Percentiles rank a stretch among this genome's conserved stretches.
These are phyloP conservation scores for Pseudonitzschia multiseries DNA, from an alignment of 108 stramenopile genomes.

Conservation along the genomic window DNA sequence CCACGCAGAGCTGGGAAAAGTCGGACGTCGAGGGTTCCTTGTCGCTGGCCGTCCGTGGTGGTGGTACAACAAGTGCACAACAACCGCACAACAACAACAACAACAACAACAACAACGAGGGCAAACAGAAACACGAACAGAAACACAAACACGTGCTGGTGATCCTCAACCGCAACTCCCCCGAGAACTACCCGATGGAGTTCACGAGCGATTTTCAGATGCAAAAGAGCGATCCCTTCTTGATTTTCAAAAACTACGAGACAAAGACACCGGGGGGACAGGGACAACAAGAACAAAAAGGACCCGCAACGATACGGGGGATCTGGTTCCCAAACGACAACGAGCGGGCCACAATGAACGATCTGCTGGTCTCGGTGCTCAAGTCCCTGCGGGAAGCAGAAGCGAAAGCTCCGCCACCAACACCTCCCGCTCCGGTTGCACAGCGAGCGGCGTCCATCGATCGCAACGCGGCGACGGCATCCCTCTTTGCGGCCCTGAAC, in stretches of 20 bases:
- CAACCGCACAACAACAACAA: too few relatives aligned
- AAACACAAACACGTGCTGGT: constrained; percentile 43
- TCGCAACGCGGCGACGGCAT: constrained; percentile 10
- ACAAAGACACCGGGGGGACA: too few relatives aligned
- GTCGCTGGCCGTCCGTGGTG: neutral
- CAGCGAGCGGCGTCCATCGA: constrained; percentile 9
- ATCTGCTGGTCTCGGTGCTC: constrained; percentile 46
- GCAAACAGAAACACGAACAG: constrained; percentile 16
- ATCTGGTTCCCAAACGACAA: constrained; percentile 77
- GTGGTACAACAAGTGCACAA: too few relatives aligned
- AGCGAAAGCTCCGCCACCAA: constrained; percentile 27
- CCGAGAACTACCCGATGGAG: constrained; percentile 64
- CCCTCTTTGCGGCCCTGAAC: constrained; percentile 9
- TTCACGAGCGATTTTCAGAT: constrained; percentile 55
- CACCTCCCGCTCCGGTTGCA: too few relatives aligned
- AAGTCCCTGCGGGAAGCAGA: constrained; percentile 19
- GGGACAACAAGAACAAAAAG: constrained; percentile 19
- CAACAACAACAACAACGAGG: too few relatives aligned
- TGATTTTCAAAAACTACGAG: constrained; percentile 56
- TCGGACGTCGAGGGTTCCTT: constrained; percentile 12
- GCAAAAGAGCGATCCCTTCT: constrained; percentile 73
- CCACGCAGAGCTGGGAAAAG: constrained; percentile 38
- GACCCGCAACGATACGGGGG: constrained; percentile 57
- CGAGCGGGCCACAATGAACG: constrained; percentile 54
- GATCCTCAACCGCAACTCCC: constrained; percentile 66